A percentile compares a stretch with the other conserved stretches of the same genome.
phyloP scores from a whole-genome alignment of 2,329 filamentous ascomycete genomes.

The Ascochyta lentis region DNA sequence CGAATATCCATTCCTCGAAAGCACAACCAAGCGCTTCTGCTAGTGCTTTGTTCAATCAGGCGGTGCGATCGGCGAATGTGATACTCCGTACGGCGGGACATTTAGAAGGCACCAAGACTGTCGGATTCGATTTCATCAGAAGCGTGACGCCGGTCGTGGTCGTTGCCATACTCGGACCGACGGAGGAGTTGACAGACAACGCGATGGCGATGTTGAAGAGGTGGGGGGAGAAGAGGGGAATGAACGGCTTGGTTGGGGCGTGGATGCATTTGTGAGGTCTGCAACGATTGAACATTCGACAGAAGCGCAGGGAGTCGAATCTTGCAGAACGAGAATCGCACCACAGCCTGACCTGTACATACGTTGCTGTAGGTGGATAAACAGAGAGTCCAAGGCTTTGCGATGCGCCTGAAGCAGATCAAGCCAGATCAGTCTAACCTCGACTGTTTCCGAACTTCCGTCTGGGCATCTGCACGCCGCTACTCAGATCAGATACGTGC shows the following conservation, averaged over 20 bases:
- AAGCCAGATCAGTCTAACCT: too few relatives aligned
- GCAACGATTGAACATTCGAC: background rate
- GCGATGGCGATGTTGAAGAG: conserved; percentile 32
- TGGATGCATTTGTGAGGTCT: conserved; percentile 15
- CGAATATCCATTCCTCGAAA: background rate
- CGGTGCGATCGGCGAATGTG: conserved; percentile 1
- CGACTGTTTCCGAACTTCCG: too few relatives aligned
- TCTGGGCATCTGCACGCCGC: too few relatives aligned
- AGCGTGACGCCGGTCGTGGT: conserved; percentile 35
- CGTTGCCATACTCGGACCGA: conserved; percentile 30
- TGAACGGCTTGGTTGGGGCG: conserved; percentile 14
- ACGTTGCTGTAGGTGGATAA: too few relatives aligned
- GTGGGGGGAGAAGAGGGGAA: conserved; percentile 28
- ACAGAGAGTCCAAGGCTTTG: background rate
- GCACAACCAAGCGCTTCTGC: background rate
- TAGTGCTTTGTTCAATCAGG: background rate
- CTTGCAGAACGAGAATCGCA: background rate
- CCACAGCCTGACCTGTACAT: background rate
- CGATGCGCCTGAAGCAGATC: background rate
- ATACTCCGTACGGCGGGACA: conserved; percentile 2
- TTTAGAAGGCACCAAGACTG: conserved; percentile 30
- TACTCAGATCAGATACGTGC: too few relatives aligned
- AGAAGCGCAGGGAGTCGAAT: background rate
- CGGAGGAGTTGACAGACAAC: conserved; percentile 14
- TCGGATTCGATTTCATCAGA: conserved; percentile 37